Evolutionary conservation across 192 early-diverging fungal genomes (phyloP).

Genomic region (Rhizophagus sp.): DNA sequence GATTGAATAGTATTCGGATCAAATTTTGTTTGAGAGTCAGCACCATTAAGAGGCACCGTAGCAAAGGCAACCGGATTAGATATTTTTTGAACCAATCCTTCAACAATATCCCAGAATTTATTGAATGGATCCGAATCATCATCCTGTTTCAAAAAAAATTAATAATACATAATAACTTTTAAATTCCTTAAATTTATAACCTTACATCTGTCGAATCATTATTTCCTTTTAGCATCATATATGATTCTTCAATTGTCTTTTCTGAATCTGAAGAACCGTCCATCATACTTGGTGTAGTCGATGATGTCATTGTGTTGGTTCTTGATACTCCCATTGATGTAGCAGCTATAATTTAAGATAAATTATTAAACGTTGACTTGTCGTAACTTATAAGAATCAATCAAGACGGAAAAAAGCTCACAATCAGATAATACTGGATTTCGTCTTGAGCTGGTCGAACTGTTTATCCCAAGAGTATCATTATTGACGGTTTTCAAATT

Average conservation of each 20-base stretch:
- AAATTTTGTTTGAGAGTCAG: conserved; percentile 33
- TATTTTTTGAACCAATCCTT: conserved; percentile 71
- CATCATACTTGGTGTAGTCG: background rate
- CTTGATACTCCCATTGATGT: background rate
- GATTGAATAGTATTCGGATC: conserved; percentile 1
- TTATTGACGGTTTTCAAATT: background rate
- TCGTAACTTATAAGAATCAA: background rate
- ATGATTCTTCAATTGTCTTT: conserved; percentile 28
- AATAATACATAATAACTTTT: background rate
- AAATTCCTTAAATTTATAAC: background rate
- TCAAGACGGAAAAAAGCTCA: background rate
- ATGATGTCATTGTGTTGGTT: background rate
- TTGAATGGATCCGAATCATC: conserved; percentile 83
- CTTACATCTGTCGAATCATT: conserved; percentile 30
- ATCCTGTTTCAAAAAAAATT: conserved; percentile 33
- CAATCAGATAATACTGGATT: background rate
- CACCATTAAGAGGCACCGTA: conserved; percentile 51
- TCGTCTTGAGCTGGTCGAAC: background rate
- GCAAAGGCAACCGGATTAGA: conserved; percentile 68
- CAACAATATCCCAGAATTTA: conserved; percentile 79
- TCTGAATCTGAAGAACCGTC: conserved; percentile 4
- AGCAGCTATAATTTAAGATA: background rate
- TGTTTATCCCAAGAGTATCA: background rate
- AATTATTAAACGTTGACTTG: background rate
- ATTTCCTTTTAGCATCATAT: conserved; percentile 25